Evolutionary conservation across 2,329 filamentous ascomycete species (phyloP), one percentile per base, ranked within the genome.

Genomic region (Diaporthe amygdali): DNA sequence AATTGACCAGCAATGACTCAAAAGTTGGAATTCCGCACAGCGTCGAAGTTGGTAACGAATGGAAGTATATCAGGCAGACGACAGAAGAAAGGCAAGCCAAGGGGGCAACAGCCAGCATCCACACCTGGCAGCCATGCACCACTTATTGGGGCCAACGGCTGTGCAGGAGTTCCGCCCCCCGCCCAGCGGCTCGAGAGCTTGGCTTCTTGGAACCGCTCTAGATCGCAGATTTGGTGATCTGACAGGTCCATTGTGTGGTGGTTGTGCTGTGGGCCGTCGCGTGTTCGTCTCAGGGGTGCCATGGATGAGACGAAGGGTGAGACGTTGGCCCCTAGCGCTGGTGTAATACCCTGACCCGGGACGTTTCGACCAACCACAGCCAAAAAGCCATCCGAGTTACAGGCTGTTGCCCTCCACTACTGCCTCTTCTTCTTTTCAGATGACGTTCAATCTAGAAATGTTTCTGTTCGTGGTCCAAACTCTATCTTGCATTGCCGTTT

Each of bases 261-360:
- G 59, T 34, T 47, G 41, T 25, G 59, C 10, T 44, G 59, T 63
- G 63, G 63, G 63, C 66, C 59, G 27, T 37, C 49, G 55, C 52
- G 52, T 47, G 22, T 67, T 56, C 51, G 68, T 68, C 54, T 67
- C 68, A 63, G 68, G 68, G 68, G 66, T 54, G 56, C 59, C 59
- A 44, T 69, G 63, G 61, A 56, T 63, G 52, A 72, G 61, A 68
- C 71, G 71, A 72, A 68, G 70, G 71, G 47, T 56, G 44, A 56
- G 61, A 46, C 51, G 54, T 14, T 20, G 9, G 12, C 55, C 39
- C 61, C 69, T 67, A 47, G 51, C 68, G 71, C 71, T 47, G 30
- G 34, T 70, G 51, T 55, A 67, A 71, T 61, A 55, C 47, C 25
- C 30, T 30, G 54, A 51, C 67, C 56, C 67, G 25, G 56, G 22